Evolutionary conservation across 2,329 filamentous ascomycete species (phyloP), one percentile per base, ranked within the genome.

Genomic region (Thielaviopsis musarum): DNA sequence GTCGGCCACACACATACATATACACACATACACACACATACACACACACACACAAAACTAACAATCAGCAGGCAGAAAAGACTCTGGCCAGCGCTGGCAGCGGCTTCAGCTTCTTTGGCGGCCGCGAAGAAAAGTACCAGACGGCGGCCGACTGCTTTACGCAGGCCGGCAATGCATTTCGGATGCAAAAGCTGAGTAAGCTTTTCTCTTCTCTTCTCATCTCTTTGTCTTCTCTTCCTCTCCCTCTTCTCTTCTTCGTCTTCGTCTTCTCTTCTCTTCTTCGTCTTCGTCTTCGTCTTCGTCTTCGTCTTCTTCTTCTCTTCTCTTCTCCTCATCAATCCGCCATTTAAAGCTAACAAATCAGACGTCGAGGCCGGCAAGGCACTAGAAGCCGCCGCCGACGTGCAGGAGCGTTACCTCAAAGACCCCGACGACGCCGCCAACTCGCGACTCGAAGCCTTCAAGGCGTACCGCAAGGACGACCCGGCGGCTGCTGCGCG

Each of bases 351-450:
- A 26, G 24, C 24, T 26, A 26, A 34, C 30, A 9, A 3, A 3
- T 54, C 61, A 93, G 89, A 84, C 73, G 83, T 85, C 69, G 89
- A 95, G 73, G 90, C 91, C 15, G 91, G 90, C 22, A 79, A 86
- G 67, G 84, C 89, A 13, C 95, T 95, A 65, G 89, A 95, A 70
- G 81, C 84, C 70, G 89, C 89, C 13, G 91, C 90, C n/a, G 72
- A 79, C 52, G 84, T 97, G 62, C 88, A 95, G 71, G 80, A 75
- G 56, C 79, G 83, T 65, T 84, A 91, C 66, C 80, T 97, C 56
- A 94, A 90, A 69, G 91, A 97, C 69, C 88, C 87, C 51, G 88
- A 95, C 69, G 93, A 97, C 69, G 89, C 90, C 54, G 91, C 91
- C 64, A 94, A 95, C 72, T 85, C 86, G 54, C 76, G 90, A 62